These are phyloP conservation scores for Eimeria necatrix DNA, from an alignment of 169 alveolate genomes.

Conservation along the genomic window DNA sequence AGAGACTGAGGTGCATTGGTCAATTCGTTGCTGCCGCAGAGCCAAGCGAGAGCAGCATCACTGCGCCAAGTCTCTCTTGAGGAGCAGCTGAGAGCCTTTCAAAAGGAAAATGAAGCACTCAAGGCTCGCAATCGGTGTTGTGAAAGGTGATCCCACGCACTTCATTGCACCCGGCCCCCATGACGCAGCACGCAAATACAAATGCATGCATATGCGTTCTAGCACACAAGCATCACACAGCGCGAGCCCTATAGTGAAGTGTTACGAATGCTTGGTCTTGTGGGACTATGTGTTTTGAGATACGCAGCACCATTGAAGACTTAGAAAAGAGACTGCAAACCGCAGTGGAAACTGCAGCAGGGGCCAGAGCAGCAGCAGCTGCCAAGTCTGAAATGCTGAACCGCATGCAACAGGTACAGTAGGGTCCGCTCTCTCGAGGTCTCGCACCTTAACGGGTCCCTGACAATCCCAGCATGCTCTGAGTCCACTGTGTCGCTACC, in stretches of 20 bases:
- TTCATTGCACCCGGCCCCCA: not conserved
- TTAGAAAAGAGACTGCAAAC: constrained; percentile 29
- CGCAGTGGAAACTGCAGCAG: constrained; percentile 24
- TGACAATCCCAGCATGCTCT: not conserved
- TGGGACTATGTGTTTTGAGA: not conserved
- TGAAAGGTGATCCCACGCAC: not conserved
- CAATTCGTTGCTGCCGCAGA: not conserved
- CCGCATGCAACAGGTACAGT: constrained; percentile 21
- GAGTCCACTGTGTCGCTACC: not conserved
- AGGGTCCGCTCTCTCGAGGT: too few relatives aligned
- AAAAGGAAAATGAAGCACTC: constrained; percentile 13
- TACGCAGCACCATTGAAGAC: constrained; percentile 8
- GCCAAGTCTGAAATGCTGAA: not conserved
- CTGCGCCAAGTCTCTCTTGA: constrained; percentile 28
- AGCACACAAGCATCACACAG: not conserved
- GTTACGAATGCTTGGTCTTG: not conserved
- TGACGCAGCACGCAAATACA: not conserved
- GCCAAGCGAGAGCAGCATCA: constrained; percentile 10
- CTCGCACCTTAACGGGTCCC: not conserved
- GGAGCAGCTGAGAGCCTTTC: constrained; percentile 21
- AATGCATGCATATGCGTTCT: not conserved
- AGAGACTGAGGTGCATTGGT: too few relatives aligned
- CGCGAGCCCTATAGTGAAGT: not conserved
- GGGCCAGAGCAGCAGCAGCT: constrained; percentile 31
- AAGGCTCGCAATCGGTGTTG: not conserved